These are phyloP conservation scores for Pichia sp. DNA, from an alignment of 1,139 yeast species.

Conservation along the genomic window DNA sequence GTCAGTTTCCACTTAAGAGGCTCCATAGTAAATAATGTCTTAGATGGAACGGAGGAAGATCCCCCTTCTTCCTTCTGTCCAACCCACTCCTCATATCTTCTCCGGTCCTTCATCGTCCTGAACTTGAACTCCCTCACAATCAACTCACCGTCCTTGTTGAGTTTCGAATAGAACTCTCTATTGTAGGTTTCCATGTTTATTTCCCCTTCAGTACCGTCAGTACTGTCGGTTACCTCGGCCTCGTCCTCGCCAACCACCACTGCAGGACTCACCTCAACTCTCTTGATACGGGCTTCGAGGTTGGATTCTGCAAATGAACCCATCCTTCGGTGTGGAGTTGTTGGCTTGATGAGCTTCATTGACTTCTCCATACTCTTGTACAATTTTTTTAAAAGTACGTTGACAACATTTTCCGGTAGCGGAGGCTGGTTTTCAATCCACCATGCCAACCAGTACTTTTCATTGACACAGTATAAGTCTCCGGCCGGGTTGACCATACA, in stretches of 20 bases:
- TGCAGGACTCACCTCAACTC: neutral
- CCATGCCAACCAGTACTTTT: conserved; percentile 31
- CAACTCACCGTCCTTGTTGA: conserved; percentile 36
- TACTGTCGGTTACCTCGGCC: neutral
- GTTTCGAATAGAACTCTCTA: conserved; percentile 24
- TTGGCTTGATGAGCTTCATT: neutral
- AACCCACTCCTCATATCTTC: conserved; percentile 37
- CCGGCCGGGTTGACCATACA: neutral
- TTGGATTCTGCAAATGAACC: conserved; percentile 3
- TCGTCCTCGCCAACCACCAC: conserved; percentile 4
- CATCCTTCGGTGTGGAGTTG: neutral
- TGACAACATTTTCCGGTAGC: conserved; percentile 26
- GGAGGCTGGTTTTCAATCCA: conserved; percentile 31
- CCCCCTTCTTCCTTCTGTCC: neutral
- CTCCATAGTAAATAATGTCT: conserved; percentile 17
- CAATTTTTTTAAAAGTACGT: conserved; percentile 26
- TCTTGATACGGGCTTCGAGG: neutral
- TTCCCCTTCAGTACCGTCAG: neutral
- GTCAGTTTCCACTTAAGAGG: conserved; percentile 54
- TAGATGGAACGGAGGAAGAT: neutral
- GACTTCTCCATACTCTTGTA: conserved; percentile 27
- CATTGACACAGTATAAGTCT: conserved; percentile 8
- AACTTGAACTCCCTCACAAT: conserved; percentile 43
- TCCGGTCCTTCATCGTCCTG: conserved; percentile 43
- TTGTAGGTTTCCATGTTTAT: conserved; percentile 28